A percentile compares a stretch with the other conserved stretches of the same genome.
Evolutionary conservation across 345 rosid species (phyloP).

Genomic region (Lepidium sativum): DNA sequence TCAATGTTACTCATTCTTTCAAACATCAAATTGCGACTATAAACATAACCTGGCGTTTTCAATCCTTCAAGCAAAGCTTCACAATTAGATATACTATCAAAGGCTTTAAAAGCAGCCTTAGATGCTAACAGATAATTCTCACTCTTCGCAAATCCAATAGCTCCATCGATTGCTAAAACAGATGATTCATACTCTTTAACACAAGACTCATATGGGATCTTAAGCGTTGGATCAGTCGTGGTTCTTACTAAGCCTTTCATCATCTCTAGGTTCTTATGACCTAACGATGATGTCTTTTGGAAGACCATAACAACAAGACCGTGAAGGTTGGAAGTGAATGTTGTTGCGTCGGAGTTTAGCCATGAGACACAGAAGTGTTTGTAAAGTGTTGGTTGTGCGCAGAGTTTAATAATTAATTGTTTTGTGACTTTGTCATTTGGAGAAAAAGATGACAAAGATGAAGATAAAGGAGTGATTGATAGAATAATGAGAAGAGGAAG

Average conservation of each 20-base stretch:
- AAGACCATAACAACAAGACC: constrained; percentile 10
- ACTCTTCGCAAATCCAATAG: not conserved
- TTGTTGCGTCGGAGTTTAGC: constrained; percentile 6
- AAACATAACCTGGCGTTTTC: not conserved
- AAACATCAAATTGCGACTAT: not conserved
- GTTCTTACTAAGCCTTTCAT: constrained; percentile 10
- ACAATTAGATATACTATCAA: not conserved
- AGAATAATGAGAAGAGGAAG: constrained; percentile 6
- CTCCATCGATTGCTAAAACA: not conserved
- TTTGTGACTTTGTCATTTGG: constrained; percentile 12
- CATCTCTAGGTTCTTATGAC: not conserved
- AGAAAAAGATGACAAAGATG: constrained; percentile 4
- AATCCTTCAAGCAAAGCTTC: not conserved
- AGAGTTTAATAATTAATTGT: not conserved
- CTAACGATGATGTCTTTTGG: not conserved
- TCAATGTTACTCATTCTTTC: constrained; percentile 11
- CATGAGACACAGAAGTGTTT: constrained; percentile 11
- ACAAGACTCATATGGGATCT: not conserved
- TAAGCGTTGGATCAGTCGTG: constrained; percentile 13
- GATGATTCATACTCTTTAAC: not conserved
- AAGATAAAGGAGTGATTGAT: constrained; percentile 8
- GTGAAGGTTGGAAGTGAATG: not conserved
- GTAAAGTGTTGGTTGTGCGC: not conserved
- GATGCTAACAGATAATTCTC: not conserved
- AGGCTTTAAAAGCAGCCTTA: not conserved